A percentile compares a stretch with the other conserved stretches of the same genome.
Evolutionary conservation across 2,329 filamentous ascomycete species (phyloP).

Genomic region (Phialophora tarda): DNA sequence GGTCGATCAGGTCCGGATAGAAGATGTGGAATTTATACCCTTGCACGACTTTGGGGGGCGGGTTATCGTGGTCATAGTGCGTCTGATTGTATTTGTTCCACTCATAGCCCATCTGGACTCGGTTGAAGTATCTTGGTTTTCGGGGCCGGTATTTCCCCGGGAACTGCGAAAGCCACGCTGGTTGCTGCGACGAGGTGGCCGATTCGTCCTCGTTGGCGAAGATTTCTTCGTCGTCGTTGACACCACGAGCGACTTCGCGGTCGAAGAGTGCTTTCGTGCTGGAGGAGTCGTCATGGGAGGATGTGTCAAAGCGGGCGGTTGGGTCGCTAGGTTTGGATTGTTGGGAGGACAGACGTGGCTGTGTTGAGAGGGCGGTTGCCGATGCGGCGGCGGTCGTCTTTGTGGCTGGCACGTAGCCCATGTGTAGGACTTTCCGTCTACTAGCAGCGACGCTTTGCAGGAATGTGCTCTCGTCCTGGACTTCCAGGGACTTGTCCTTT

Average conservation of each 20-base stretch:
- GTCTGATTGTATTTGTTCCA: conserved; percentile 99
- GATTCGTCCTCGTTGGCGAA: conserved; percentile 79
- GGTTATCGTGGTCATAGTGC: conserved; percentile 98
- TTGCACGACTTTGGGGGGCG: conserved; percentile 95
- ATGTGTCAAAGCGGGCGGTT: conserved; percentile 40
- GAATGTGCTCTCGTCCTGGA: conserved; percentile 61
- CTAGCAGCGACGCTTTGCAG: conserved; percentile 62
- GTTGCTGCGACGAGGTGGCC: conserved; percentile 50
- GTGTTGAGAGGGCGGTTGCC: conserved; percentile 42
- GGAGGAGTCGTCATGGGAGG: conserved; percentile 25
- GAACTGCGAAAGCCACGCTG: conserved; percentile 58
- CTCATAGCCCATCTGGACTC: conserved; percentile 98
- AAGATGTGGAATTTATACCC: conserved; percentile 99
- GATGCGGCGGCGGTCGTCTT: conserved; percentile 44
- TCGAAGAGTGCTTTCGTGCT: conserved; percentile 87
- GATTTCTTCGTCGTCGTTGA: conserved; percentile 93
- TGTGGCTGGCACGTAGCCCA: conserved; percentile 70
- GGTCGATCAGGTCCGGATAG: conserved; percentile 96
- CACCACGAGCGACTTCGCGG: conserved; percentile 85
- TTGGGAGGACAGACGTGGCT: conserved; percentile 8
- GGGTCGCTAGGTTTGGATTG: conserved; percentile 37
- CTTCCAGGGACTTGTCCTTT: conserved; percentile 67
- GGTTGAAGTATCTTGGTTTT: conserved; percentile 96
- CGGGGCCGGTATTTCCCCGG: conserved; percentile 80
- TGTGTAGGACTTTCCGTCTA: conserved; percentile 65